phyloP scores from a whole-genome alignment of 768 basidiomycete species.

The Trametes maxima region DNA sequence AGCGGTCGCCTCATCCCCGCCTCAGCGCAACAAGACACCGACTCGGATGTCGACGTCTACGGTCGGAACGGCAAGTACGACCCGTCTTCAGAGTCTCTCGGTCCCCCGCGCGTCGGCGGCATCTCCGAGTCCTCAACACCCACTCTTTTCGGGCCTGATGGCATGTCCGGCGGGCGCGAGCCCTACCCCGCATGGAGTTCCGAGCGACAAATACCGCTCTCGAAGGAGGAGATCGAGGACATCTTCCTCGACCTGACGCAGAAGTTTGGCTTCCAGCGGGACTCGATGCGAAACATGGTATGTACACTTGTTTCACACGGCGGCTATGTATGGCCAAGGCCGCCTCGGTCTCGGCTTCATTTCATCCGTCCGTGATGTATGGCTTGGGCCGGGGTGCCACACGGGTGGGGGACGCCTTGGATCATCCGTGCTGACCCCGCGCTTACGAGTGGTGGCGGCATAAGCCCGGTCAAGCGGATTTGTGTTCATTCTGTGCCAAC shows the following conservation, averaged over 20 bases:
- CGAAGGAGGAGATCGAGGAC: slow-evolving; percentile 99
- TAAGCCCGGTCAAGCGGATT: neutral
- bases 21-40: slow-evolving; percentile 77
- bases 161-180: slow-evolving; percentile 59
- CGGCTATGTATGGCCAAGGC: slow-evolving; percentile 5
- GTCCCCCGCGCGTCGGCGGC: slow-evolving; percentile 53
- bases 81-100: slow-evolving; percentile 78
- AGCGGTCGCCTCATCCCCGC: neutral
- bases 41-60: slow-evolving; percentile 78
- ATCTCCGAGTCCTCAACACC: slow-evolving; percentile 75
- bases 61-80: slow-evolving; percentile 55
- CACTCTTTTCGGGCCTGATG: slow-evolving; percentile 65
- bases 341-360: neutral
- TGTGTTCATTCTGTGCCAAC: neutral
- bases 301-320: slow-evolving; percentile 18
- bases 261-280: slow-evolving; percentile 98
- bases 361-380: neutral
- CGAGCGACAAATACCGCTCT: slow-evolving; percentile 93
- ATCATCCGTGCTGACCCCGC: neutral
- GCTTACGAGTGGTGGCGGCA: no score
- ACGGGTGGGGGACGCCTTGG: no score
- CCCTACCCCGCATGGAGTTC: slow-evolving; percentile 94
- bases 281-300: slow-evolving; percentile 96
- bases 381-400: neutral
- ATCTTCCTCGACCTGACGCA: slow-evolving; percentile 96